Evolutionary conservation across 2,329 filamentous ascomycete species (phyloP).

Genomic region (Claviceps africana): DNA sequence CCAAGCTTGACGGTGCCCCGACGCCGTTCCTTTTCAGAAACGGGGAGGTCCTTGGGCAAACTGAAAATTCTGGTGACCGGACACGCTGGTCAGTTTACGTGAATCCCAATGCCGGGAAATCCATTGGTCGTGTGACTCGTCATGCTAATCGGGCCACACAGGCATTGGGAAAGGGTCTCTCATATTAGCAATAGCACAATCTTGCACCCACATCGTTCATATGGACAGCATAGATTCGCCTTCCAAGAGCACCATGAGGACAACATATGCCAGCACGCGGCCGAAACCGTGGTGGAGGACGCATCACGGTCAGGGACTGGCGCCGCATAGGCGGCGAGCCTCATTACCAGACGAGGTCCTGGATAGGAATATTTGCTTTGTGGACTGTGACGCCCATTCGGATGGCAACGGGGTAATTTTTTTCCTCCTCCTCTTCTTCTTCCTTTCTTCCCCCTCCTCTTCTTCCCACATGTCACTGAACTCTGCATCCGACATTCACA

Average conservation of each 20-base stretch:
- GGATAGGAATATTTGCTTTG: conserved; percentile 86
- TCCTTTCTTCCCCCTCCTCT: no score
- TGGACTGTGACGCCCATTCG: conserved; percentile 63
- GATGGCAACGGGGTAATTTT: conserved; percentile 36
- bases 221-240: conserved; percentile 51
- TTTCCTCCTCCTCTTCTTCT: not conserved
- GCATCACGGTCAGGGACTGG: conserved; percentile 49
- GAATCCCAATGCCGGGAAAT: not conserved
- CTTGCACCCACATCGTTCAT: conserved; percentile 85
- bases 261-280: conserved; percentile 67
- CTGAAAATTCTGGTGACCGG: conserved; percentile 84
- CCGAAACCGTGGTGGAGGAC: conserved; percentile 86
- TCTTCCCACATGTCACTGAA: not conserved
- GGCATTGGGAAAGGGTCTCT: conserved; percentile 81
- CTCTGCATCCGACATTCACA: not conserved
- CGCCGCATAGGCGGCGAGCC: conserved; percentile 52
- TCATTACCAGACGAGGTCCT: conserved; percentile 54
- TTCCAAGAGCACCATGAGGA: conserved; percentile 30
- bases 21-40: conserved; percentile 77
- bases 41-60: conserved; percentile 68
- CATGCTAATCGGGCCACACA: conserved; percentile 18
- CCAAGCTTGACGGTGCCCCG: conserved; percentile 85
- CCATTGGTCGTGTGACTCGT: not conserved
- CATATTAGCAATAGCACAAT: conserved; percentile 75
- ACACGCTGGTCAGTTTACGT: conserved; percentile 43